Percentiles rank a stretch among this genome's conserved stretches.
phyloP scores from a whole-genome alignment of 768 basidiomycete genomes.

The Pisolithus orientalis region DNA sequence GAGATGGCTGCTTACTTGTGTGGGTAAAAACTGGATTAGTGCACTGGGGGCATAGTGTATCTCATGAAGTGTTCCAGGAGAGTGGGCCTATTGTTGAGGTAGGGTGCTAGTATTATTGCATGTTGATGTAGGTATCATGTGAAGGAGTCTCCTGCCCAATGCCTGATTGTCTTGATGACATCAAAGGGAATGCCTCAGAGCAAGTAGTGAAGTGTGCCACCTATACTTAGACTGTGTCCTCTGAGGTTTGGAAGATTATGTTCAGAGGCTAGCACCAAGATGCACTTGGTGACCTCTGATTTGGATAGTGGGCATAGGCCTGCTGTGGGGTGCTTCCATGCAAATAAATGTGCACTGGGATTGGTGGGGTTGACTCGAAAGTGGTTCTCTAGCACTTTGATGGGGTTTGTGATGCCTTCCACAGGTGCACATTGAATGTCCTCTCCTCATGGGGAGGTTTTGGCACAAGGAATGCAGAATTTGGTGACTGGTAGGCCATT shows the following conservation, averaged over 20 bases:
- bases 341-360: background rate
- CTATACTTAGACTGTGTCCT: constrained; percentile 17
- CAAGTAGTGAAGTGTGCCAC: constrained; percentile 12
- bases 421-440: constrained; percentile 28
- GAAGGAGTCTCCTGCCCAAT: constrained; percentile 30
- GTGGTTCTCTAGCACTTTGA: constrained; percentile 18
- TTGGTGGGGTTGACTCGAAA: constrained; percentile 9
- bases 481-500: no score
- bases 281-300: background rate
- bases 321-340: no score
- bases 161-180: constrained; percentile 15
- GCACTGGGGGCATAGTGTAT: no score
- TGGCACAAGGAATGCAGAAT: no score
- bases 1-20: no score
- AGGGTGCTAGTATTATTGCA: no score
- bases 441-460: constrained; percentile 14
- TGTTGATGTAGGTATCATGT: constrained; percentile 23
- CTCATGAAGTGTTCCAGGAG: background rate
- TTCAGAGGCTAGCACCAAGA: no score
- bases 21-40: no score
- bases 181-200: constrained; percentile 9
- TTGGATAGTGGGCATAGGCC: no score
- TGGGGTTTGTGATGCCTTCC: no score
- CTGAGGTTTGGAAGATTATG: constrained; percentile 3
- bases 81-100: no score